Conservation (phyloP, 2,329 filamentous ascomycete genomes). For the Curvularia sp. region DNA sequence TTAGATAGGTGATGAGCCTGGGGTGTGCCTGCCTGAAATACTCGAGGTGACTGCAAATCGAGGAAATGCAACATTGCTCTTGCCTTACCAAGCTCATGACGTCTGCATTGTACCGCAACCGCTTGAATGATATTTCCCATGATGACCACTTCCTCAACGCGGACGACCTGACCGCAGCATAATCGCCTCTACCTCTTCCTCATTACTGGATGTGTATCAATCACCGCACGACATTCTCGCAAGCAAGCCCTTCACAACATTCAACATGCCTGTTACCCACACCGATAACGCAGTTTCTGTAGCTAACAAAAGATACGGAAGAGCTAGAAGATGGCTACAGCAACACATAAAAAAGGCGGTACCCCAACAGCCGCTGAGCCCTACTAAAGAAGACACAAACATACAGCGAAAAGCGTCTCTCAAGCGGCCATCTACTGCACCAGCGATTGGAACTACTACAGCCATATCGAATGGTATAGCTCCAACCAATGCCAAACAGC, state of each 20-base stretch:
- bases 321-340: slow-evolving; percentile 38
- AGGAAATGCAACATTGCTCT: background rate
- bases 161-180: background rate
- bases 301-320: slow-evolving; percentile 24
- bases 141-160: background rate
- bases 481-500: slow-evolving; percentile 18
- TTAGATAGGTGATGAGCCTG: background rate
- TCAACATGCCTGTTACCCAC: slow-evolving; percentile 33
- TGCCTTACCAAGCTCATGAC: slow-evolving; percentile 6
- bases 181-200: slow-evolving; percentile 4
- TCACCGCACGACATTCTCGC: slow-evolving; percentile 26
- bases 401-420: slow-evolving; percentile 18
- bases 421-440: slow-evolving; percentile 39
- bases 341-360: slow-evolving; percentile 32
- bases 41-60: background rate
- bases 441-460: slow-evolving; percentile 16
- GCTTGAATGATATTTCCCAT: background rate
- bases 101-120: background rate
- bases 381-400: background rate
- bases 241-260: slow-evolving; percentile 15
- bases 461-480: slow-evolving; percentile 1
- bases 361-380: slow-evolving; percentile 23
- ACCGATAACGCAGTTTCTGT: slow-evolving; percentile 24
- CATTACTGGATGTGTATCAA: slow-evolving; percentile 21
- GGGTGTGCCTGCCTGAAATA: background rate